These are phyloP conservation scores for Fistulifera solaris DNA, from an alignment of 108 stramenopile species.

Conservation along the genomic window DNA sequence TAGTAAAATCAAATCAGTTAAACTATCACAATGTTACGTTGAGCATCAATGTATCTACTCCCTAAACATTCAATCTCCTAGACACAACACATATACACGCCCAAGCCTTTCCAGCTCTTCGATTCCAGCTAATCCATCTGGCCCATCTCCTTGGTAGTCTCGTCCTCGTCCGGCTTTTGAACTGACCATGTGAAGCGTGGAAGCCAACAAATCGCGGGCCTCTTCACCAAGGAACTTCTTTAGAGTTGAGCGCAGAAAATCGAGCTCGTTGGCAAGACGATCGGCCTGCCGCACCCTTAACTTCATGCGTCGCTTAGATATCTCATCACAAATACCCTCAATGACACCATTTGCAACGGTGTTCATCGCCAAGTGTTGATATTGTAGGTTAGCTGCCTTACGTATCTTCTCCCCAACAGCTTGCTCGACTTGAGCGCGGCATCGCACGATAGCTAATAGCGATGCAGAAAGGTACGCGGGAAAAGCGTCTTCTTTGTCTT, in stretches of 20 bases:
- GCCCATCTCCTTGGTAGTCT: slow-evolving; percentile 56
- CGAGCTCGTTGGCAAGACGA: slow-evolving; percentile 64
- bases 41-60: no score
- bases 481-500: slow-evolving; percentile 27
- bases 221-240: slow-evolving; percentile 59
- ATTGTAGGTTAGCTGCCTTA: slow-evolving; percentile 52
- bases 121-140: slow-evolving; percentile 70
- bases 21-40: no score
- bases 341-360: slow-evolving; percentile 80
- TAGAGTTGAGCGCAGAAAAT: slow-evolving; percentile 67
- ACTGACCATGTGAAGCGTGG: slow-evolving; percentile 50
- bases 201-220: slow-evolving; percentile 33
- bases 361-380: slow-evolving; percentile 67
- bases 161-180: slow-evolving; percentile 51
- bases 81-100: slow-evolving; percentile 73
- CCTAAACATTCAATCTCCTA: slow-evolving; percentile 38
- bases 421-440: slow-evolving; percentile 82
- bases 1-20: no score
- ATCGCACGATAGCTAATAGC: slow-evolving; percentile 72
- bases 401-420: slow-evolving; percentile 62
- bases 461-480: slow-evolving; percentile 78
- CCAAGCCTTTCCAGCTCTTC: slow-evolving; percentile 78
- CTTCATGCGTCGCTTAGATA: slow-evolving; percentile 42
- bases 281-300: slow-evolving; percentile 66
- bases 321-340: slow-evolving; percentile 69